These are phyloP conservation scores for Pseudopyricularia javanii DNA, from an alignment of 2,329 filamentous ascomycete species.

Conservation along the genomic window DNA sequence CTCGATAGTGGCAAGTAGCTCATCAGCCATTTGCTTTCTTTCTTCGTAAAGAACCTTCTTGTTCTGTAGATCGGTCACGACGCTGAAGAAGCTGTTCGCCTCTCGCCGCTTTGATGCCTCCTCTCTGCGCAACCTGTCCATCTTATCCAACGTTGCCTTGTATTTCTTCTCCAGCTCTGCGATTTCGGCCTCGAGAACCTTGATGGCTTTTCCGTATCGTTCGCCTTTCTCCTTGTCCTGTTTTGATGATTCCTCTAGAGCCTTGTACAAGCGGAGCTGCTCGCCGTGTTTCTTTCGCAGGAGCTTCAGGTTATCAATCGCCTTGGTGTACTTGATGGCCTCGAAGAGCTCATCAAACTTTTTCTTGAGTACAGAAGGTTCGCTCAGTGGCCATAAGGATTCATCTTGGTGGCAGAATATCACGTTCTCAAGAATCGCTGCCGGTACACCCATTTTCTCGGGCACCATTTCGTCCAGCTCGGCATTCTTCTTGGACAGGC, in stretches of 20 bases:
- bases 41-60: constrained; percentile 65
- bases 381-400: constrained; percentile 91
- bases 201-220: constrained; percentile 52
- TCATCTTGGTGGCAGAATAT: constrained; percentile 99
- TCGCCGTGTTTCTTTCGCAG: constrained; percentile 74
- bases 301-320: constrained; percentile 86
- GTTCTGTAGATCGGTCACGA: constrained; percentile 62
- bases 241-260: constrained; percentile 44
- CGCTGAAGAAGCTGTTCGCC: constrained; percentile 60
- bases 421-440: constrained; percentile 81
- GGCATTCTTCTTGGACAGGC: constrained; percentile 66
- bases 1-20: constrained; percentile 59
- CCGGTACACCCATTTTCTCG: constrained; percentile 75
- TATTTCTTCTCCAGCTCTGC: constrained; percentile 43
- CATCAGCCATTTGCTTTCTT: constrained; percentile 57
- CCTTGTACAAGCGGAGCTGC: constrained; percentile 59
- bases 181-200: constrained; percentile 54
- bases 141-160: constrained; percentile 35
- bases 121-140: constrained; percentile 28
- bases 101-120: constrained; percentile 58
- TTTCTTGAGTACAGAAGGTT: constrained; percentile 76
- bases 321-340: constrained; percentile 91
- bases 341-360: constrained; percentile 97
- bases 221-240: constrained; percentile 79
- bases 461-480: constrained; percentile 80